These are phyloP conservation scores for Myriosclerotinia curreyana DNA, from an alignment of 2,329 filamentous ascomycete species.

Conservation along the genomic window DNA sequence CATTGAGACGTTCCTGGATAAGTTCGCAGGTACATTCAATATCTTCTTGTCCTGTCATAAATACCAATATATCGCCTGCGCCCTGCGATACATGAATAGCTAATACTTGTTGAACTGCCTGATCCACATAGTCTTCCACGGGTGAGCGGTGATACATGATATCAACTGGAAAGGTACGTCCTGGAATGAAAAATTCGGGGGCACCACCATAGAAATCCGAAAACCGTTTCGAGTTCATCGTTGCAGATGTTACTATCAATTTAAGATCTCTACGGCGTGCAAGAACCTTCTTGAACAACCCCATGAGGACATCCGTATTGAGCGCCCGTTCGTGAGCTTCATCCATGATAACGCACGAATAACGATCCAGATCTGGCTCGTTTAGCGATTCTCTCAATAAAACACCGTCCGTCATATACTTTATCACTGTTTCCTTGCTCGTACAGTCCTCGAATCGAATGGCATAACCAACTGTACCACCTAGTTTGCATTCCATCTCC, in stretches of 20 bases:
- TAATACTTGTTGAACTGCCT: conserved; percentile 91
- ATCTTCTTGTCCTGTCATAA: conserved; percentile 99
- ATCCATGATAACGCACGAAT: conserved; percentile 99
- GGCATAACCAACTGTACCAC: conserved; percentile 86
- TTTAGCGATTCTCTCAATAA: conserved; percentile 88
- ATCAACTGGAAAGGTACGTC: conserved; percentile 94
- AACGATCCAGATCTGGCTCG: conserved; percentile 88
- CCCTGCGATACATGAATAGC: conserved; percentile 96
- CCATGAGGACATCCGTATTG: conserved; percentile 97
- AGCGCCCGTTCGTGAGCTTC: conserved; percentile 95
- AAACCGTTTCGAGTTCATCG: conserved; percentile 97
- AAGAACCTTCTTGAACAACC: conserved; percentile 94
- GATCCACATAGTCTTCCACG: conserved; percentile 96
- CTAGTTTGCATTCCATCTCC: conserved; percentile 93
- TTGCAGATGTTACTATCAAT: conserved; percentile 95
- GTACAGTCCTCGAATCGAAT: conserved; percentile 99
- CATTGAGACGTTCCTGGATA: conserved; percentile 78
- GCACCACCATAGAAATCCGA: conserved; percentile 95
- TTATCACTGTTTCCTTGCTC: conserved; percentile 90
- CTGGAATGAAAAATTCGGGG: conserved; percentile 94
- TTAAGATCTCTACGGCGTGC: conserved; percentile 87
- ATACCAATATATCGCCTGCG: conserved; percentile 89
- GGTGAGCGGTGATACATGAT: conserved; percentile 93
- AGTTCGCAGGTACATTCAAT: conserved; percentile 96
- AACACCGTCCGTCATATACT: conserved; percentile 99